Base-by-base conservation (phyloP, 2,329 filamentous ascomycete genomes). In the Blastomyces emzantsi region DNA sequence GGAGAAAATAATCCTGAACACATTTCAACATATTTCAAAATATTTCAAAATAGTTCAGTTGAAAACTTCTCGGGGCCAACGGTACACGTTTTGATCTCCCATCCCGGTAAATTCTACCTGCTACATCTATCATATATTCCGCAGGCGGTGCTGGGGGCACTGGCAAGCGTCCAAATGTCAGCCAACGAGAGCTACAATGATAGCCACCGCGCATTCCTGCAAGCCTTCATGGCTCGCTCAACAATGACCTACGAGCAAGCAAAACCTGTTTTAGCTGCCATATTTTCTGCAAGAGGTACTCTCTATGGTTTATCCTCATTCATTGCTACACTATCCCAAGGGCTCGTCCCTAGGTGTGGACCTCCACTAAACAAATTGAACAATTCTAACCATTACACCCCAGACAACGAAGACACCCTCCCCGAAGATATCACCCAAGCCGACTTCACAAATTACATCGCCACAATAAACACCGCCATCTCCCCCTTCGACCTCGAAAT, bases 401-500 rank as follows among this genome's bases (percentile, higher is more conserved):
- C 62, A 82, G 82, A 81, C 59, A 69, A 79, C 52, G 74, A 79
- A 66, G 74, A 79, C 55, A 75, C 83, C 58, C 76, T 81, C 3
- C 75, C 84, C 9, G 82, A 85, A 61, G 84, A 92, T 66, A 80
- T 97, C 47, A 88, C 86, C 0, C 77, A 85, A 66, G 83, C 86
- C 19, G 83, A 88, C 63, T 84, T 97, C 67, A 78, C 83, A 28
- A 81, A 83, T 11, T 90, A 88, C 74, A 81, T 97, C 64, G 78
- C 85, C 61, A 82, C 82, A 28, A 85, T 91, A 39, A 91, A 92
- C 69, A 80, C 84, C 54, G 86, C 85, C 28, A 83, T 96, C 58
- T 89, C 89, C 0, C 82, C 85, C 9, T 90, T 96, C 72, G 93
- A 97, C 78, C 87, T 92, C 68, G 92, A 97, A 74, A 91, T 99